Evolutionary conservation across 495 filamentous ascomycete genomes (phyloP).

Genomic region (Penicillium salamii): DNA sequence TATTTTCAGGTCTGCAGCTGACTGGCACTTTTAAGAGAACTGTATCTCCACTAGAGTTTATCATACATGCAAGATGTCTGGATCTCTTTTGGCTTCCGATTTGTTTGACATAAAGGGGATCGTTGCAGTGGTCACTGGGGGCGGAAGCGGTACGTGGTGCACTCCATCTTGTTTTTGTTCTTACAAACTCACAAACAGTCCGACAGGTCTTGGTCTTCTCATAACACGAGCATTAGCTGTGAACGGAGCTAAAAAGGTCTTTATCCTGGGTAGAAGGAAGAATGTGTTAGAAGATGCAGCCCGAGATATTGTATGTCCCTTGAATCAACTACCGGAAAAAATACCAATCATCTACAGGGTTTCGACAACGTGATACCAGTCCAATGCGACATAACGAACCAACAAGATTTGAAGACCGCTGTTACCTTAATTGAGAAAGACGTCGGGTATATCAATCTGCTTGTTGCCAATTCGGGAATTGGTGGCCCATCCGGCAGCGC

Average conservation of each 20-base stretch:
- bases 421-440: conserved; percentile 34
- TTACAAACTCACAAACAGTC: not conserved
- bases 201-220: conserved; percentile 59
- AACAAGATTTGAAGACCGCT: conserved; percentile 39
- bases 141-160: conserved; percentile 48
- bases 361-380: too few species aligned
- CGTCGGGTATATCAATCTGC: conserved; percentile 53
- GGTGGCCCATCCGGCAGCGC: conserved; percentile 6
- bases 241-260: conserved; percentile 66
- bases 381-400: too few species aligned
- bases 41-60: too few species aligned
- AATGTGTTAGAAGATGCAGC: conserved; percentile 21
- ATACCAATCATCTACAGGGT: too few species aligned
- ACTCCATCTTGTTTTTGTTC: not conserved
- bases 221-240: conserved; percentile 61
- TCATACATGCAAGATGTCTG: too few species aligned
- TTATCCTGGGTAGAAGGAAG: conserved; percentile 62
- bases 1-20: too few species aligned
- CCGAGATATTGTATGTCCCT: too few species aligned
- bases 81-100: too few species aligned
- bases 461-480: conserved; percentile 63
- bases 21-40: too few species aligned
- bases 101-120: conserved; percentile 31
- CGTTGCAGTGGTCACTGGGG: conserved; percentile 61
- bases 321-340: too few species aligned